Conservation (phyloP, 257 asterid species). For the Lantana camara region DNA sequence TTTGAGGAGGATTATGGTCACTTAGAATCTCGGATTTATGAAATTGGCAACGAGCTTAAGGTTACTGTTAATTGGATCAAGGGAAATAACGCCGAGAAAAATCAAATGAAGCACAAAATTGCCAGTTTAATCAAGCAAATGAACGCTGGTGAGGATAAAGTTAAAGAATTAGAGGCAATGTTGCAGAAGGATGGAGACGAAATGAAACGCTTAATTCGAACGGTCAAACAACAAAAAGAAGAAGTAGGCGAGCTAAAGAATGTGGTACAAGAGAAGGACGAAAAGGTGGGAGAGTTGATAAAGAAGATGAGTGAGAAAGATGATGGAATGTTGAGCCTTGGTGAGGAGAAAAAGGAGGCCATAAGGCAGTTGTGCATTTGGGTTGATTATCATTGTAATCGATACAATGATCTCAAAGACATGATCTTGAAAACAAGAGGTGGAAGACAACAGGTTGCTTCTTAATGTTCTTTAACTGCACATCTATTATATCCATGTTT, state of each 20-base stretch:
- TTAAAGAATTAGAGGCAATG: conserved; percentile 37
- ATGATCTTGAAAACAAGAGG: conserved; percentile 46
- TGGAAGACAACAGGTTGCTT: conserved; percentile 47
- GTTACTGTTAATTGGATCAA: conserved; percentile 55
- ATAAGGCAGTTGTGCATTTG: conserved; percentile 72
- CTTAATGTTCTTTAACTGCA: conserved; percentile 31
- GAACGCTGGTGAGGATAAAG: conserved; percentile 45
- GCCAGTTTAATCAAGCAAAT: conserved; percentile 41
- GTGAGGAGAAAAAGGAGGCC: conserved; percentile 78
- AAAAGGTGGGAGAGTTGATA: conserved; percentile 46
- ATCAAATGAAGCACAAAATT: conserved; percentile 47
- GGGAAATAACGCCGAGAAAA: conserved; percentile 50
- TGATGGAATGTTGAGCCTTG: conserved; percentile 49
- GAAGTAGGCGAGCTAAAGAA: conserved; percentile 47
- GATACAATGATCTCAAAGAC: conserved; percentile 57
- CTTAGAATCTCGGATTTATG: conserved; percentile 76
- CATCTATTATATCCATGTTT: not conserved
- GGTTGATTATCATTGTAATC: conserved; percentile 68
- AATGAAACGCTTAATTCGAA: conserved; percentile 40
- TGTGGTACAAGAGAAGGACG: conserved; percentile 46
- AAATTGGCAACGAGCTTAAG: conserved; percentile 65
- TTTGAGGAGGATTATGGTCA: conserved; percentile 88
- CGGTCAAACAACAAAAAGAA: conserved; percentile 38
- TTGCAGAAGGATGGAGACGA: conserved; percentile 46
- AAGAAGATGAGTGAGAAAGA: conserved; percentile 57